phyloP scores from a whole-genome alignment of 352 stramenopile species.

The Thalassiosira mediterranea region DNA sequence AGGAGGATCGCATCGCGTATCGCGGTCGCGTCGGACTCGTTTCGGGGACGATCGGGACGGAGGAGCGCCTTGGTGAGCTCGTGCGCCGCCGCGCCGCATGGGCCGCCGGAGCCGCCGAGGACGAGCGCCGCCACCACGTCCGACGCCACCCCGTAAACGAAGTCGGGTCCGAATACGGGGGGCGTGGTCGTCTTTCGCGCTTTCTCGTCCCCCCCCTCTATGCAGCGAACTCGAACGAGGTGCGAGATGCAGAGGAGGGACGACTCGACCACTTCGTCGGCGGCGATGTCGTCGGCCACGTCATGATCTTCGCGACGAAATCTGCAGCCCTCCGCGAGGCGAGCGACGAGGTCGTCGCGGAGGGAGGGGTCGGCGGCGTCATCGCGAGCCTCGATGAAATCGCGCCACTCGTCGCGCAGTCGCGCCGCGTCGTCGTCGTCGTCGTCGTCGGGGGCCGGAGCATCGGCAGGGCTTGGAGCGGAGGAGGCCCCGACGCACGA shows the following conservation, averaged over 20 bases:
- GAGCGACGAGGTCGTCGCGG: conserved; percentile 21
- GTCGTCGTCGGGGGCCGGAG: too few relatives aligned
- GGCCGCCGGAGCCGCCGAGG: not conserved
- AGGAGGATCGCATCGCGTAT: conserved; percentile 41
- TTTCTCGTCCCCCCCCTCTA: not conserved
- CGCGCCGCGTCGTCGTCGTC: too few relatives aligned
- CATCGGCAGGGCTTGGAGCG: too few relatives aligned
- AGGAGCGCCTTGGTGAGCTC: conserved; percentile 22
- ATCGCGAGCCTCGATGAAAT: too few relatives aligned
- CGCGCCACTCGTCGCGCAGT: too few relatives aligned
- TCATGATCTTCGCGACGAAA: not conserved
- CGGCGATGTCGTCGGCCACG: not conserved
- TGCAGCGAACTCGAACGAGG: conserved; percentile 17
- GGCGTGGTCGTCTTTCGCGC: not conserved
- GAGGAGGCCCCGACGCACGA: conserved; percentile 1
- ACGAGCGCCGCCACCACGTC: conserved; percentile 10
- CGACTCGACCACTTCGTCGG: conserved; percentile 4
- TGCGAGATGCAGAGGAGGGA: conserved; percentile 21
- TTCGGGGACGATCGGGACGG: conserved; percentile 20
- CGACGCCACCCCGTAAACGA: conserved; percentile 17
- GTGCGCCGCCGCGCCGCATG: too few relatives aligned
- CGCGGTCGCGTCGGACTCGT: conserved; percentile 17
- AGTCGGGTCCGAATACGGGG: conserved; percentile 35
- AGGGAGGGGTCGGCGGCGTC: too few relatives aligned
- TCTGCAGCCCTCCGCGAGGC: conserved; percentile 24